Conservation (phyloP, 306 rosid species). For the Ceratonia siliqua region DNA sequence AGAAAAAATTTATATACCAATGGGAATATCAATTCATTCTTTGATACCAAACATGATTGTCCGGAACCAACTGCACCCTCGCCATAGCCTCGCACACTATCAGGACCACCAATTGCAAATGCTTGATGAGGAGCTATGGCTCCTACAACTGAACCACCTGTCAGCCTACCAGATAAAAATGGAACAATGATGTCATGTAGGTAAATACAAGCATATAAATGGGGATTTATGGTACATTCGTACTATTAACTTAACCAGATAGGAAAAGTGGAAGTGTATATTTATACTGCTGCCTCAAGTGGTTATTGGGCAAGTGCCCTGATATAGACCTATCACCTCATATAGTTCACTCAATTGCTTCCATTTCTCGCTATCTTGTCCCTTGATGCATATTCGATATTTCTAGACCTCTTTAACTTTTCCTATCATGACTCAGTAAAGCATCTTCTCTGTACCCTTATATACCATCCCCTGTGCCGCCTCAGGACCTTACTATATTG, state of each 20-base stretch:
- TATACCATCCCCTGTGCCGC: no score
- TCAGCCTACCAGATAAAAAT: constrained; percentile 48
- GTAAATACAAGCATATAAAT: neutral
- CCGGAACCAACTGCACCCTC: constrained; percentile 76
- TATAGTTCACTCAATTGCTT: neutral
- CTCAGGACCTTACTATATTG: no score
- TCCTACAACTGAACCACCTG: constrained; percentile 73
- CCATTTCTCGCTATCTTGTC: neutral
- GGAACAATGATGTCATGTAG: neutral
- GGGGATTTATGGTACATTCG: neutral
- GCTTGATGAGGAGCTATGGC: constrained; percentile 75
- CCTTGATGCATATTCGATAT: neutral
- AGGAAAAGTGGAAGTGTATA: neutral
- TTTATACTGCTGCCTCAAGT: neutral
- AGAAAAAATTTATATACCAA: constrained; percentile 44
- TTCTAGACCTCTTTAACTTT: no score
- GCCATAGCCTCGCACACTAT: constrained; percentile 70
- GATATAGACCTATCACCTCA: neutral
- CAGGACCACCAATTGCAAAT: constrained; percentile 74
- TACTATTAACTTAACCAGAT: neutral
- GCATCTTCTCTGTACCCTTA: no score
- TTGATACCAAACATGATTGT: constrained; percentile 59
- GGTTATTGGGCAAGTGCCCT: neutral
- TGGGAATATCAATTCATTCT: constrained; percentile 56
- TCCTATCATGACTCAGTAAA: no score